Evolutionary conservation across 176 grass and related monocot species (phyloP).

Genomic region (Bonia amplexicaulis): DNA sequence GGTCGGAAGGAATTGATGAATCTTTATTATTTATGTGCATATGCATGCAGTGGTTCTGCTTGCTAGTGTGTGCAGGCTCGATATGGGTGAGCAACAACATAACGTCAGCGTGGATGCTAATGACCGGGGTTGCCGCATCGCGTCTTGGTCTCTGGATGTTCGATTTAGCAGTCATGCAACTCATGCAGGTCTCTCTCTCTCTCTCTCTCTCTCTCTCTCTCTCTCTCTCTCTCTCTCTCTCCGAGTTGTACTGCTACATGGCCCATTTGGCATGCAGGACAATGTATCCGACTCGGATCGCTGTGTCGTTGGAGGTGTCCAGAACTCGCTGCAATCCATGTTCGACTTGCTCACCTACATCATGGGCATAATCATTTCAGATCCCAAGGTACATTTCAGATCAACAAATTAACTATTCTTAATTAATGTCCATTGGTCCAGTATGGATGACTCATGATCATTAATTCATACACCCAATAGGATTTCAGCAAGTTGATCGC

Average conservation of each 20-base stretch:
- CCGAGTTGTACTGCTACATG: no score
- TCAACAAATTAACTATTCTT: not conserved
- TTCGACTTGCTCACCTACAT: conserved; percentile 85
- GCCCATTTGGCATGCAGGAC: conserved; percentile 37
- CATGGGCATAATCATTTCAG: conserved; percentile 87
- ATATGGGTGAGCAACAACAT: no score
- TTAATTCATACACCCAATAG: conserved; percentile 12
- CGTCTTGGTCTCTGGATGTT: conserved; percentile 96
- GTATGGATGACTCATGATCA: no score
- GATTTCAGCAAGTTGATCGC: conserved; percentile 75
- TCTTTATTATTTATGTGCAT: no score
- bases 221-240: no score
- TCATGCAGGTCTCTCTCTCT: conserved; percentile 53
- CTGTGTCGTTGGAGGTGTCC: conserved; percentile 83
- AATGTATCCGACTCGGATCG: conserved; percentile 60
- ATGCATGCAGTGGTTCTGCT: not conserved
- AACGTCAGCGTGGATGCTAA: no score
- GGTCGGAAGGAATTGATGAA: not conserved
- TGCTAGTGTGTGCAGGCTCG: no score
- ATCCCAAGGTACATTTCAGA: conserved; percentile 51
- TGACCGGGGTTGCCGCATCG: conserved; percentile 13
- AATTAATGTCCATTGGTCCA: no score
- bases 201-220: no score
- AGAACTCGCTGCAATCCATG: conserved; percentile 84
- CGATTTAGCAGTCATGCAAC: conserved; percentile 79